Evolutionary conservation across 495 filamentous ascomycete species (phyloP), one percentile per base, ranked within the genome.

Genomic region (Neurospora discreta): DNA sequence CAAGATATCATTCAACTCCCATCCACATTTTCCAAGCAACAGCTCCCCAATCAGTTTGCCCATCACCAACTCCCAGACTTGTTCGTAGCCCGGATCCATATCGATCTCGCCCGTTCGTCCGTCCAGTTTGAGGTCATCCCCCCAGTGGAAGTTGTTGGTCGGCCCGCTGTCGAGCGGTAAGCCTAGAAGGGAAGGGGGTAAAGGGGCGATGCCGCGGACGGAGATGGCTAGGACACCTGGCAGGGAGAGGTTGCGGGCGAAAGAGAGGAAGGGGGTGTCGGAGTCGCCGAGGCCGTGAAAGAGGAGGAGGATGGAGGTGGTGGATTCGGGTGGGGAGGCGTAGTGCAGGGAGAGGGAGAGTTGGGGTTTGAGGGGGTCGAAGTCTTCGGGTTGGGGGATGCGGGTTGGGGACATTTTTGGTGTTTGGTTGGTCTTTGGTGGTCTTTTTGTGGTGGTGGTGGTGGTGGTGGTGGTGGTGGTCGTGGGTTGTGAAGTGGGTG

Each of bases 201-300:
- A 82, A 0, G 88, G 88, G n/a, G 81, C 84, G 0, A 90, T 89
- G 0, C 89, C 95, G 78, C 90, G 90, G 36, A 98, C 79, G 5
- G 93, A 88, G 41, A 99, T 85, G 76, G 88, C 87, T 39, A 88
- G 86, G 52, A 96, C 95, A 76, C 93, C 91, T 0, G 94, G 93
- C 15, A 98, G 88, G 52, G 86, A 79, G n/a, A 98, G 81, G 73
- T 89, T 87, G n/a, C 82, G 81, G 43, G 87, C 93, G 72, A 98
- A 89, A n/a, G 80, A 74, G 69, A 89, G 84, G 83, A 97, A 97
- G 15, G 90, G 82, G 3, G 77, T 72, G 44, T 91, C 84, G 18
- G 87, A 88, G 80, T 98, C 95, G 39, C 95, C 95, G 3, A 98
- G 87, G 71, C 95, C 94, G 81, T 99, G 95, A 52, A 98, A 89